Percentiles rank a stretch among this genome's conserved stretches.
These are phyloP conservation scores for Malassezia vespertilionis DNA, from an alignment of 1,284 basidiomycete genomes.

Conservation along the genomic window DNA sequence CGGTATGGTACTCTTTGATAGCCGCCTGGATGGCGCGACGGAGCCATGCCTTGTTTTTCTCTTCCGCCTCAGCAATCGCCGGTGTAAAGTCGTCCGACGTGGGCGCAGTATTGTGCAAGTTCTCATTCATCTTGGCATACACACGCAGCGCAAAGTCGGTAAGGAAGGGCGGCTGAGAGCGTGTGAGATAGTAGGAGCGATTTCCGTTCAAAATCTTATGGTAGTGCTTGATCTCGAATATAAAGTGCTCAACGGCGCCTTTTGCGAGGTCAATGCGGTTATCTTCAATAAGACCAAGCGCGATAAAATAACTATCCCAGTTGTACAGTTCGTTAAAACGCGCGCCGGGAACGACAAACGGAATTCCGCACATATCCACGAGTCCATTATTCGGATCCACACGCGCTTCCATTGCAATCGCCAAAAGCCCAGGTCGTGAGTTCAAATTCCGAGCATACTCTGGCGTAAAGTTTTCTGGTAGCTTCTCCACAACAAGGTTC, in stretches of 20 bases:
- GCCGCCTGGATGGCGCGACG: conserved; percentile 89
- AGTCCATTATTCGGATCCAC: conserved; percentile 52
- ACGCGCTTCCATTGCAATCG: conserved; percentile 81
- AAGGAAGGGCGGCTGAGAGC: conserved; percentile 92
- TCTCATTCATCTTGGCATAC: conserved; percentile 50
- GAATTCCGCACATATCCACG: conserved; percentile 75
- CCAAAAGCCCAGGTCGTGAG: conserved; percentile 80
- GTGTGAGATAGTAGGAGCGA: conserved; percentile 63
- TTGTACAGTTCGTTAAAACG: conserved; percentile 81
- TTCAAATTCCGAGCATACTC: conserved; percentile 84
- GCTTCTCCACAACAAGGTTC: conserved; percentile 75
- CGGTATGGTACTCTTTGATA: conserved; percentile 95
- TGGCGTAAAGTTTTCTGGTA: conserved; percentile 80
- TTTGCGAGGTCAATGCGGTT: conserved; percentile 85
- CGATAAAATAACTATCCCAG: conserved; percentile 67
- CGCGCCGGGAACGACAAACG: conserved; percentile 88
- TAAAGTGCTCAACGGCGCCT: conserved; percentile 95
- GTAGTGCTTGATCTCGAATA: conserved; percentile 97
- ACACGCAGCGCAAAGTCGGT: conserved; percentile 97
- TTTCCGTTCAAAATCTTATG: conserved; percentile 57
- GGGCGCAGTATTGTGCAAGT: background rate
- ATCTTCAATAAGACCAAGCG: conserved; percentile 84
- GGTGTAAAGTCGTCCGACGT: conserved; percentile 71
- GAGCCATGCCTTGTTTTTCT: conserved; percentile 75
- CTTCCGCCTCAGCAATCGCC: conserved; percentile 55